phyloP scores from a whole-genome alignment of 306 rosid genomes.

The Lathyrus tuberosus region DNA sequence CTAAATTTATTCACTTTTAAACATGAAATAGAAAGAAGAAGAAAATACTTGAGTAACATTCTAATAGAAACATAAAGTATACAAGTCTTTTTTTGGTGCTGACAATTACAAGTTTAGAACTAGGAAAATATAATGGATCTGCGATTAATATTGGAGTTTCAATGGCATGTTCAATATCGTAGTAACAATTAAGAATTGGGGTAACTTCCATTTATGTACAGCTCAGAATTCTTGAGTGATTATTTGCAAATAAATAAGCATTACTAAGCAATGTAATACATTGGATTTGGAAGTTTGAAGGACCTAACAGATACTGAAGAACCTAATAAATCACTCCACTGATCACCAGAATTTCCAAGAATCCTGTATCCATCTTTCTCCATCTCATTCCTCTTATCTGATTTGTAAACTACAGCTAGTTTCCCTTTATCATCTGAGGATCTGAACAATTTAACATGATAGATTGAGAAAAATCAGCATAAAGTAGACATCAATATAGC shows the following conservation, averaged over 20 bases:
- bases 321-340: slow-evolving; percentile 93
- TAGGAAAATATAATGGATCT: too few relatives aligned
- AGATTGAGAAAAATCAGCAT: slow-evolving; percentile 26
- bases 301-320: slow-evolving; percentile 61
- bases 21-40: too few relatives aligned
- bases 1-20: too few relatives aligned
- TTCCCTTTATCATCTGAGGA: slow-evolving; percentile 67
- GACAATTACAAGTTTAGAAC: too few relatives aligned
- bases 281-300: slow-evolving; percentile 96
- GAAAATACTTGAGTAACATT: too few relatives aligned
- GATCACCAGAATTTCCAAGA: slow-evolving; percentile 91
- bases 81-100: too few relatives aligned
- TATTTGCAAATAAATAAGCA: slow-evolving; percentile 35
- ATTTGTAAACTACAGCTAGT: slow-evolving; percentile 65
- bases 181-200: slow-evolving; percentile 12
- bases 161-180: not conserved
- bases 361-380: slow-evolving; percentile 74
- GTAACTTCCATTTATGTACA: slow-evolving; percentile 35
- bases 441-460: slow-evolving; percentile 49
- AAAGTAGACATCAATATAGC: slow-evolving; percentile 25
- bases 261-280: slow-evolving; percentile 72
- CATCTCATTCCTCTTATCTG: slow-evolving; percentile 87
- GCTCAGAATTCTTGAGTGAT: slow-evolving; percentile 24
- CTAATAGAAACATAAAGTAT: too few relatives aligned
- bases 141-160: slow-evolving; percentile 1